Evolutionary conservation across 768 basidiomycete species (phyloP).

Genomic region (Suillus fuscotomentosus): DNA sequence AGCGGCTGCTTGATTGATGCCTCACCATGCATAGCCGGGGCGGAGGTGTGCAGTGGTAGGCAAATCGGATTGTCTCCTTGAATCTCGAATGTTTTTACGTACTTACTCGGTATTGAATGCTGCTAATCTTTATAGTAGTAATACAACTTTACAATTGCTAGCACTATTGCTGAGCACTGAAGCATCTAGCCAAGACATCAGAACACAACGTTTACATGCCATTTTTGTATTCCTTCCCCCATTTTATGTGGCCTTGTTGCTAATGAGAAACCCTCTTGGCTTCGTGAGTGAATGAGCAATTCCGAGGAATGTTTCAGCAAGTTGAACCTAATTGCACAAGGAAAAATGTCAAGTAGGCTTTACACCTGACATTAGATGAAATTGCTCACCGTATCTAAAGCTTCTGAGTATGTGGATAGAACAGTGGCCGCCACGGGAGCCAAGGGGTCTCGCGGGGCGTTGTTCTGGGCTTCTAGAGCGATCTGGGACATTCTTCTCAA

Average conservation of each 20-base stretch:
- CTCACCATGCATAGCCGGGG: no score
- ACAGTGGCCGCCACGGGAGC: conserved; percentile 30
- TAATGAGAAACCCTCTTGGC: conserved; percentile 50
- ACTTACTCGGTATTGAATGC: background rate
- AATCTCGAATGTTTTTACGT: background rate
- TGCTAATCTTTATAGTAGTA: background rate
- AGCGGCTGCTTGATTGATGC: no score
- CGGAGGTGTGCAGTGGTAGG: no score
- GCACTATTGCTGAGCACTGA: background rate
- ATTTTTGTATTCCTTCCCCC: background rate
- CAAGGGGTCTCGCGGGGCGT: conserved; percentile 39
- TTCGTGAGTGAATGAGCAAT: conserved; percentile 58
- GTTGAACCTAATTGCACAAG: conserved; percentile 39
- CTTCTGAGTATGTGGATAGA: conserved; percentile 48
- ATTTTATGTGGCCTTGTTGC: background rate
- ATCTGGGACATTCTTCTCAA: conserved; percentile 53
- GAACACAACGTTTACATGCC: background rate
- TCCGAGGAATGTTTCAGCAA: conserved; percentile 57
- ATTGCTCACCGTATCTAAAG: conserved; percentile 47
- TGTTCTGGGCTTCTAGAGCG: conserved; percentile 46
- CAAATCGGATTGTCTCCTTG: no score
- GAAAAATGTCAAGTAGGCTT: background rate
- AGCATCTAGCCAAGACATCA: background rate
- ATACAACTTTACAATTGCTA: background rate
- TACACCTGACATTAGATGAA: background rate